Conservation (phyloP, 2,329 filamentous ascomycete genomes). For the Trichoderma atroviride region DNA sequence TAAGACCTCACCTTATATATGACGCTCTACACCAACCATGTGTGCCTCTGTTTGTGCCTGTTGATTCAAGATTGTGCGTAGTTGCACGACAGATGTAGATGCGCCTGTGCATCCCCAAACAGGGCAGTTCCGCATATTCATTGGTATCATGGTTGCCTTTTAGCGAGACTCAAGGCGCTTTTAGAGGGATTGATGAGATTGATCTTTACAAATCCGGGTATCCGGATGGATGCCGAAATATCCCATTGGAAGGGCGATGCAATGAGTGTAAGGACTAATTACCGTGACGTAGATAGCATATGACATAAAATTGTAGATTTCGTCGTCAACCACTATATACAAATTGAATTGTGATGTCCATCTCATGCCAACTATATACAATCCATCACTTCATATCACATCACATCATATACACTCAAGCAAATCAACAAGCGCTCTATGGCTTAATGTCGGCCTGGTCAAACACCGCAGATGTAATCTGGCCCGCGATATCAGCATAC, state of each 20-base stretch:
- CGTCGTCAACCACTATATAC: constrained; percentile 3
- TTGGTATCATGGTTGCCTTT: background rate
- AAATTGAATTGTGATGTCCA: background rate
- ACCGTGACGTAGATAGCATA: background rate
- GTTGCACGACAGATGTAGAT: background rate
- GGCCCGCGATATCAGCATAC: constrained; percentile 46
- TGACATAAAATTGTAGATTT: background rate
- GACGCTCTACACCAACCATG: background rate
- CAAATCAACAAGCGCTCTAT: background rate
- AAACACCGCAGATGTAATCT: constrained; percentile 53
- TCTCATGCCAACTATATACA: background rate
- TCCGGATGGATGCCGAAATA: no score
- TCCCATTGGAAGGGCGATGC: no score
- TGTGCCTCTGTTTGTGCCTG: constrained; percentile 9
- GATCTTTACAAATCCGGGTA: background rate
- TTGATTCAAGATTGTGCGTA: background rate
- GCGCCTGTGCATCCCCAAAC: background rate
- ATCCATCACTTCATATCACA: constrained; percentile 1
- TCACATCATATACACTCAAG: background rate
- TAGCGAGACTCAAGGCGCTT: background rate
- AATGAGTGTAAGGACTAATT: no score
- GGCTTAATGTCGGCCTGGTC: constrained; percentile 39
- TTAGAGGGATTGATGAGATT: background rate
- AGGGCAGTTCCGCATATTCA: background rate
- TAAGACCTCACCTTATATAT: background rate